Percentiles rank a stretch among this genome's conserved stretches.
Conservation (phyloP, 2,329 filamentous ascomycete species). For the Diplodia mutila region DNA sequence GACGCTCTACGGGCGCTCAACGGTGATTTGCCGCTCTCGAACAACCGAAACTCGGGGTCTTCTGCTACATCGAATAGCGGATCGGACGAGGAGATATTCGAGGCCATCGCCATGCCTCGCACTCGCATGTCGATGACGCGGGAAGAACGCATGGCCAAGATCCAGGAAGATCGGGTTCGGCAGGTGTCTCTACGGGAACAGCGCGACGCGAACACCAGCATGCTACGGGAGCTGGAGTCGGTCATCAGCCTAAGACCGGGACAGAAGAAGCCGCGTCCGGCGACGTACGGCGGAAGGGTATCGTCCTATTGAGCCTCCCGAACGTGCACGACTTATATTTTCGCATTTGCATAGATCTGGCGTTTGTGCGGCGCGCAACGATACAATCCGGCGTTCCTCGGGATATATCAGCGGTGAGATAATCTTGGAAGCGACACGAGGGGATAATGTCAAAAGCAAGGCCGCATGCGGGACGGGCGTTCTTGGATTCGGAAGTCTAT, state of each 20-base stretch:
- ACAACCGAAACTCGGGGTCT: constrained; percentile 37
- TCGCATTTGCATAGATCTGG: constrained; percentile 24
- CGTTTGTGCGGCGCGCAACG: constrained; percentile 20
- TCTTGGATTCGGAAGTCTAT: neutral
- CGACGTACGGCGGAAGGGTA: constrained; percentile 24
- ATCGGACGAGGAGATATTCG: constrained; percentile 79
- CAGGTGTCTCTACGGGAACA: constrained; percentile 74
- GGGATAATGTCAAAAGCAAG: constrained; percentile 19
- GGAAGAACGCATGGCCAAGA: constrained; percentile 84
- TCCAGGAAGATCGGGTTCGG: constrained; percentile 81
- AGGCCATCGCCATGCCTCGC: constrained; percentile 79
- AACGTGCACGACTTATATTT: constrained; percentile 16
- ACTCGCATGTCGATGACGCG: constrained; percentile 73
- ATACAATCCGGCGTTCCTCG: constrained; percentile 22
- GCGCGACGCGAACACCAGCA: constrained; percentile 79
- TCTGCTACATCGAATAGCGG: constrained; percentile 54
- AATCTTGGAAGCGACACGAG: constrained; percentile 11
- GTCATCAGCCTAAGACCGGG: constrained; percentile 62
- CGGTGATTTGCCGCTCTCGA: constrained; percentile 63
- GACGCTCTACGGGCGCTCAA: constrained; percentile 79
- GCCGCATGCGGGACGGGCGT: constrained; percentile 11
- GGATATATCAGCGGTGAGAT: constrained; percentile 17
- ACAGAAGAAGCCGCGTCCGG: constrained; percentile 18
- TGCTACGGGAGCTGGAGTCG: constrained; percentile 91
- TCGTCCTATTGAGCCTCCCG: constrained; percentile 21